phyloP scores from a whole-genome alignment of 2,329 filamentous ascomycete species.

The Podosphaera fusca region DNA sequence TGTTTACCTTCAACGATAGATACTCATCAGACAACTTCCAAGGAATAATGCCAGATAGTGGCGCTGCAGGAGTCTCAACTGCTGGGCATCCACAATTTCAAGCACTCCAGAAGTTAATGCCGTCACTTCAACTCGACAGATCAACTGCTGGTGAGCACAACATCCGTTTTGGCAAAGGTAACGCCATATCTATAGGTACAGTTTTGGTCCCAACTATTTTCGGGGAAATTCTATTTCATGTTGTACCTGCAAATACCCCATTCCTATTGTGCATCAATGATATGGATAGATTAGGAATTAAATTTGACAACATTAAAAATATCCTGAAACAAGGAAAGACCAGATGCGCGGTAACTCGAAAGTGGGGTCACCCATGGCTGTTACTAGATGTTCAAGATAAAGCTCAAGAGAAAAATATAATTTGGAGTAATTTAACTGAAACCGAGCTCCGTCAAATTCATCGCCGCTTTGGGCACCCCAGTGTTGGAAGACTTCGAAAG shows the following conservation, averaged over 20 bases:
- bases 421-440: not conserved
- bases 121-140: not conserved
- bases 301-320: constrained; percentile 1
- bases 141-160: not conserved
- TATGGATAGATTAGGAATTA: not conserved
- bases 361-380: not conserved
- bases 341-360: not conserved
- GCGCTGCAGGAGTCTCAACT: not conserved
- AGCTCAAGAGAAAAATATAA: not conserved
- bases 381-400: not conserved
- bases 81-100: not conserved
- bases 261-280: not conserved
- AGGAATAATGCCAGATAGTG: constrained; percentile 1
- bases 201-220: not conserved
- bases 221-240: not conserved
- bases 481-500: not conserved
- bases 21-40: not conserved
- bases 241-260: not conserved
- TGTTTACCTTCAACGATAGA: constrained; percentile 1
- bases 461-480: not conserved
- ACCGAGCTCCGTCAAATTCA: constrained; percentile 1
- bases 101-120: not conserved
- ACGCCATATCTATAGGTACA: not conserved
- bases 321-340: not conserved
- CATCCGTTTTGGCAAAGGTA: not conserved